These are phyloP conservation scores for Boletus sp. DNA, from an alignment of 768 basidiomycete genomes.

Conservation along the genomic window DNA sequence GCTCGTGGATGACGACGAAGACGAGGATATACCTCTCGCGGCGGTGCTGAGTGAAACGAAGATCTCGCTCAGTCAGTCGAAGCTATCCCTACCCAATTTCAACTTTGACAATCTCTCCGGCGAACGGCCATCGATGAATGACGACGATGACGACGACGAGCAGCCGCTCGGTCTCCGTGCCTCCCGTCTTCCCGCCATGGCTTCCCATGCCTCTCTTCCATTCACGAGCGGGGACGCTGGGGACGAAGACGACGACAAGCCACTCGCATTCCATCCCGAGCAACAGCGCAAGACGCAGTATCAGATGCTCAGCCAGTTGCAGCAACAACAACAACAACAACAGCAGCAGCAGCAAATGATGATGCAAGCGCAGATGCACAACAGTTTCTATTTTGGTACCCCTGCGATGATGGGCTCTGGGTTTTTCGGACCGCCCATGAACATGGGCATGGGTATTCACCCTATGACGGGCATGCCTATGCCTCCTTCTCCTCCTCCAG, in stretches of 20 bases:
- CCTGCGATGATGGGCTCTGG: conserved; percentile 69
- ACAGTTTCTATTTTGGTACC: conserved; percentile 68
- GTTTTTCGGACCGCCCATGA: conserved; percentile 60
- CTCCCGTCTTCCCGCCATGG: conserved; percentile 41
- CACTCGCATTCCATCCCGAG: conserved; percentile 72
- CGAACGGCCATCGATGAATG: conserved; percentile 25
- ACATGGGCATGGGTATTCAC: conserved; percentile 47
- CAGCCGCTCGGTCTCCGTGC: conserved; percentile 69
- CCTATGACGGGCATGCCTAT: conserved; percentile 41
- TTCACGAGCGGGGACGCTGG: conserved; percentile 39
- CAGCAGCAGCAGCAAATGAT: conserved; percentile 61
- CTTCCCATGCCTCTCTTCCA: conserved; percentile 27
- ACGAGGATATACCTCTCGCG: conserved; percentile 63
- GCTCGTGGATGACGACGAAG: conserved; percentile 45
- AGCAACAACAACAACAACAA: conserved; percentile 51
- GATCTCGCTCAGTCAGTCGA: conserved; percentile 41
- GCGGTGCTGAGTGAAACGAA: conserved; percentile 50
- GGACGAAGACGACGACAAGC: conserved; percentile 67
- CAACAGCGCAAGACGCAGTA: conserved; percentile 72
- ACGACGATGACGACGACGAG: conserved; percentile 63
- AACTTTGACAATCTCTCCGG: conserved; percentile 37
- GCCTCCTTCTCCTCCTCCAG: conserved; percentile 58
- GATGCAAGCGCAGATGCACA: conserved; percentile 76
- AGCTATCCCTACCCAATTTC: conserved; percentile 43
- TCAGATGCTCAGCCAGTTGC: conserved; percentile 40